Percentiles rank a stretch among this genome's conserved stretches.
phyloP scores from a whole-genome alignment of 352 stramenopile genomes.

The Globisporangium sylvaticum region DNA sequence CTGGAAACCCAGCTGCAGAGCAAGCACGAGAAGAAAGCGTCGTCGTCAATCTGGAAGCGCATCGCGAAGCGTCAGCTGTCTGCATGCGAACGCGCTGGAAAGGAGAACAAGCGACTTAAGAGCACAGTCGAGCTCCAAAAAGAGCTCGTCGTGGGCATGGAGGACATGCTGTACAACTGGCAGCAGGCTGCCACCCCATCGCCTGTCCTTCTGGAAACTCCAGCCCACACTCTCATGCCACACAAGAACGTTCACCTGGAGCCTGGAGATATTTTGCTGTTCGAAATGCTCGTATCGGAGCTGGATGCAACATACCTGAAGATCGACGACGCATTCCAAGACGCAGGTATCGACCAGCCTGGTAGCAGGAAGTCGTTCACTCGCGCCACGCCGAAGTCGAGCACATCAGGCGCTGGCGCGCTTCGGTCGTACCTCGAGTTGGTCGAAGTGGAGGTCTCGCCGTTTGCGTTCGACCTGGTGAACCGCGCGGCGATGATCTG shows the following conservation, averaged over 20 bases:
- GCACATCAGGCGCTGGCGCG: background rate
- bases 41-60: background rate
- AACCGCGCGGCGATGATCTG: background rate
- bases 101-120: slow-evolving; percentile 12
- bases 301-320: slow-evolving; percentile 11
- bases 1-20: too few species aligned
- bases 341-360: background rate
- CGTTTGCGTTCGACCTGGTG: background rate
- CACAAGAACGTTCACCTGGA: slow-evolving; percentile 9
- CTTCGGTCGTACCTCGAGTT: background rate
- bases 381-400: background rate
- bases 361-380: background rate
- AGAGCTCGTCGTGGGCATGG: slow-evolving; percentile 1
- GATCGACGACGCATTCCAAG: slow-evolving; percentile 1
- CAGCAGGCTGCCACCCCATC: background rate
- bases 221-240: background rate
- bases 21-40: too few species aligned
- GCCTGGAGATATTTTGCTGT: slow-evolving; percentile 7
- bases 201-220: background rate
- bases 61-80: slow-evolving; percentile 11
- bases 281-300: slow-evolving; percentile 13
- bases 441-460: slow-evolving; percentile 2
- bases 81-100: background rate
- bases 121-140: slow-evolving; percentile 6
- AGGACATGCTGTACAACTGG: slow-evolving; percentile 9